Percentiles rank a stretch among this genome's conserved stretches.
Evolutionary conservation across 345 rosid genomes (phyloP).

Genomic region (Ricinus communis): DNA sequence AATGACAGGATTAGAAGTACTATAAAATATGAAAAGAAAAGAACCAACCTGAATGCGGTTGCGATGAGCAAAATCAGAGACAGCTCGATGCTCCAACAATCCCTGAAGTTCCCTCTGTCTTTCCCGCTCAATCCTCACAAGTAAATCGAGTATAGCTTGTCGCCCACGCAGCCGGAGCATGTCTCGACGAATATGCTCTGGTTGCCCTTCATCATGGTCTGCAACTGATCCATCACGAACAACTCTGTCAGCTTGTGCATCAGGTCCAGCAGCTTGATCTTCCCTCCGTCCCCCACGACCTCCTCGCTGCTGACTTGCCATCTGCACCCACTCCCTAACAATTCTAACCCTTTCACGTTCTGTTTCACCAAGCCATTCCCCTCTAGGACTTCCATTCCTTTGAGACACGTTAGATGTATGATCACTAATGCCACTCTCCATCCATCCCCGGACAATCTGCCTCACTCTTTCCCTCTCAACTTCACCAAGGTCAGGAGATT

Average conservation of each 20-base stretch:
- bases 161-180: slow-evolving; percentile 86
- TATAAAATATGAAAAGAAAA: not conserved
- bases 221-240: slow-evolving; percentile 52
- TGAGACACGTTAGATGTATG: slow-evolving; percentile 61
- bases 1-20: not conserved
- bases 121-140: slow-evolving; percentile 84
- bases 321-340: slow-evolving; percentile 96
- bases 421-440: slow-evolving; percentile 74
- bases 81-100: slow-evolving; percentile 93
- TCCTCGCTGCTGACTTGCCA: slow-evolving; percentile 92
- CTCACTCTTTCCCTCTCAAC: slow-evolving; percentile 98
- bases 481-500: slow-evolving; percentile 89
- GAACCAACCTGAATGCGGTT: slow-evolving; percentile 88
- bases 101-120: slow-evolving; percentile 88
- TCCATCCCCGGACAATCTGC: slow-evolving; percentile 92
- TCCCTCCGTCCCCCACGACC: slow-evolving; percentile 60
- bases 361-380: slow-evolving; percentile 95
- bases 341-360: slow-evolving; percentile 98
- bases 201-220: slow-evolving; percentile 69
- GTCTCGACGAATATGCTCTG: slow-evolving; percentile 72
- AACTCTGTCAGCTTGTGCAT: slow-evolving; percentile 48
- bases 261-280: slow-evolving; percentile 45
- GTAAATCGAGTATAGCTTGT: slow-evolving; percentile 85
- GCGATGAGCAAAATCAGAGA: slow-evolving; percentile 98
- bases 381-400: slow-evolving; percentile 63